phyloP scores from a whole-genome alignment of 140 eudicot genomes.

The Senecio squalidus region DNA sequence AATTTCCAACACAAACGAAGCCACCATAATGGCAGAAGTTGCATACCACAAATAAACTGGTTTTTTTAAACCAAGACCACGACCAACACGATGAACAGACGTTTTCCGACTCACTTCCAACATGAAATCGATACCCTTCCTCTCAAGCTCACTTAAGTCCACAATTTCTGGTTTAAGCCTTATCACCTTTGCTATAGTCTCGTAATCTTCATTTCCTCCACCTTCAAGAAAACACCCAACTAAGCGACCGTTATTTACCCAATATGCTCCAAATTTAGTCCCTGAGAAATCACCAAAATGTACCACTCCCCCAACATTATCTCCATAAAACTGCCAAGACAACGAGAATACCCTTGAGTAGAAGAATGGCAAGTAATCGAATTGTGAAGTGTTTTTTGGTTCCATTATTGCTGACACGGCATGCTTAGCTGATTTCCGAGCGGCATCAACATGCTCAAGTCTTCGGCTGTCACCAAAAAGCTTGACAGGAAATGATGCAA shows the following conservation, averaged over 20 bases:
- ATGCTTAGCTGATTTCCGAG: conserved; percentile 76
- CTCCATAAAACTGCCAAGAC: conserved; percentile 93
- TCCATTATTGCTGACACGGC: conserved; percentile 77
- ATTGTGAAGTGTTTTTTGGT: too few species aligned
- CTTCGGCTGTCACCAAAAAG: conserved; percentile 59
- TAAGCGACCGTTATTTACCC: conserved; percentile 54
- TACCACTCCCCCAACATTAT: conserved; percentile 63
- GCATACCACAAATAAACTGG: conserved; percentile 58
- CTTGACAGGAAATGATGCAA: conserved; percentile 74
- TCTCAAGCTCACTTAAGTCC: conserved; percentile 56
- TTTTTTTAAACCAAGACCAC: conserved; percentile 28
- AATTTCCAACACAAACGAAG: conserved; percentile 49
- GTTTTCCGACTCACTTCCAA: conserved; percentile 28
- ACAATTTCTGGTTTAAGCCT: conserved; percentile 48
- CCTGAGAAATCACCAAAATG: conserved; percentile 87
- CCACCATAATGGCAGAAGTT: conserved; percentile 57
- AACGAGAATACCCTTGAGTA: conserved; percentile 77
- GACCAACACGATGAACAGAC: conserved; percentile 17
- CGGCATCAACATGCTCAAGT: conserved; percentile 89
- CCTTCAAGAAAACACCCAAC: conserved; percentile 96
- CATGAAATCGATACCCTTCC: conserved; percentile 45
- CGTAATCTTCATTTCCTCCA: conserved; percentile 72
- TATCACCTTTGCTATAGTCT: conserved; percentile 53
- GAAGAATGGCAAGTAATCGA: conserved; percentile 88
- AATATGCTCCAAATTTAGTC: conserved; percentile 66